Conservation (phyloP, 352 stramenopile species). For the Pythium phragmiticola region DNA sequence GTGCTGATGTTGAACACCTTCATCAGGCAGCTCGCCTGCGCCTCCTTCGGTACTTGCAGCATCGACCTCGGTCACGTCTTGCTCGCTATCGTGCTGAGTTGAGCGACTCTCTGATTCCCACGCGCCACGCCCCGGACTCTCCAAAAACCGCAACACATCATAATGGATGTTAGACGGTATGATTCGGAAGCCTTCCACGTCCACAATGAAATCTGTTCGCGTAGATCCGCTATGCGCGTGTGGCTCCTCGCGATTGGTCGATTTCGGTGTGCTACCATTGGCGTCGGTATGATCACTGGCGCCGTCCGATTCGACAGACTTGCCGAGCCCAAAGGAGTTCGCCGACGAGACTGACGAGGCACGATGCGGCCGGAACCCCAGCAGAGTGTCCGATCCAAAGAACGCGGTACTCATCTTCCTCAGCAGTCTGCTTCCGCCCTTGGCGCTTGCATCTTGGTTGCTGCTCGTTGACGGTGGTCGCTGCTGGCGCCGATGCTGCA, state of each 20-base stretch:
- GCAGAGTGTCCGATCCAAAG: conserved; percentile 27
- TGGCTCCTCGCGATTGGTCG: not conserved
- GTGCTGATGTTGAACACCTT: no score
- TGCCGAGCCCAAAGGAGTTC: conserved; percentile 14
- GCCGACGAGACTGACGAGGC: conserved; percentile 14
- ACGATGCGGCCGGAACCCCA: conserved; percentile 16
- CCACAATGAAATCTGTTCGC: conserved; percentile 62
- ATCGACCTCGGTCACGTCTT: conserved; percentile 1
- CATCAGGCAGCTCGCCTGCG: not conserved
- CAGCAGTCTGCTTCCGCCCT: conserved; percentile 5
- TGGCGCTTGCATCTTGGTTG: conserved; percentile 17
- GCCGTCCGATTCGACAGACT: conserved; percentile 17
- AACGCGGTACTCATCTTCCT: conserved; percentile 28
- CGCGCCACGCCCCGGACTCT: conserved; percentile 25
- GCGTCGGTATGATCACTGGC: conserved; percentile 6
- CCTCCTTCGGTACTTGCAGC: not conserved
- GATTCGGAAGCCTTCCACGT: conserved; percentile 73
- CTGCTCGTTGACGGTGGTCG: not conserved
- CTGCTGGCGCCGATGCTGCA: conserved; percentile 12
- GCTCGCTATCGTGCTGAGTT: not conserved
- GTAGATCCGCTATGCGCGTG: conserved; percentile 32
- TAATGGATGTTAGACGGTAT: conserved; percentile 85
- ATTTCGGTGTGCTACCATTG: conserved; percentile 5
- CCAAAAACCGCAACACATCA: conserved; percentile 70
- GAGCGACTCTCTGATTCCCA: conserved; percentile 17